Conservation (phyloP, 495 filamentous ascomycete species). For the Daldinia caldariorum region DNA sequence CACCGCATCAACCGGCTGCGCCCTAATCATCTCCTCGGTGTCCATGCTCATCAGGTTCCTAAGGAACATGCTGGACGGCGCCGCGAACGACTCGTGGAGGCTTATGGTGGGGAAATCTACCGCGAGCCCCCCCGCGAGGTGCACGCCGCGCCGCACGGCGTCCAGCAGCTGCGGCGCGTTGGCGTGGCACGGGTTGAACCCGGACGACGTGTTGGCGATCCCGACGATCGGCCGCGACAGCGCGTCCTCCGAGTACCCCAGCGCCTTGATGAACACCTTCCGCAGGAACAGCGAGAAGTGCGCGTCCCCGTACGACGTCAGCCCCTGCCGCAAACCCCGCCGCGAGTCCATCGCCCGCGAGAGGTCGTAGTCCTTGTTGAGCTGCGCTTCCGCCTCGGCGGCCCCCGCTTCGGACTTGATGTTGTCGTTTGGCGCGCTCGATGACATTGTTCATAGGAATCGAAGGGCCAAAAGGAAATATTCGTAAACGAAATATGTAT, state of each 20-base stretch:
- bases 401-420: not conserved
- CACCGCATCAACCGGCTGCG: constrained; percentile 71
- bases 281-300: constrained; percentile 76
- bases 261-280: constrained; percentile 75
- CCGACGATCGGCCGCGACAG: constrained; percentile 72
- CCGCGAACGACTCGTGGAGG: constrained; percentile 69
- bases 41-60: constrained; percentile 78
- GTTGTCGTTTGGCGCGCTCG: constrained; percentile 1
- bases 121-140: constrained; percentile 67
- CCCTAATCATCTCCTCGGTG: constrained; percentile 75
- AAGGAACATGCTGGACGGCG: constrained; percentile 74
- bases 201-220: constrained; percentile 72
- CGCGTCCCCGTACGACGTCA: constrained; percentile 73
- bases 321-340: constrained; percentile 65
- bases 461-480: not conserved
- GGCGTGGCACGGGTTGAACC: constrained; percentile 75
- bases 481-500: not conserved
- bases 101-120: constrained; percentile 76
- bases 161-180: constrained; percentile 75
- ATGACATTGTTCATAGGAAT: not conserved
- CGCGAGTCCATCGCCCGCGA: constrained; percentile 55
- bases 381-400: constrained; percentile 3
- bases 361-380: constrained; percentile 63
- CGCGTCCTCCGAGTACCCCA: constrained; percentile 73
- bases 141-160: constrained; percentile 69